Evolutionary conservation across 73 alveolate genomes (phyloP).

Genomic region (Paraurostyla sp.): DNA sequence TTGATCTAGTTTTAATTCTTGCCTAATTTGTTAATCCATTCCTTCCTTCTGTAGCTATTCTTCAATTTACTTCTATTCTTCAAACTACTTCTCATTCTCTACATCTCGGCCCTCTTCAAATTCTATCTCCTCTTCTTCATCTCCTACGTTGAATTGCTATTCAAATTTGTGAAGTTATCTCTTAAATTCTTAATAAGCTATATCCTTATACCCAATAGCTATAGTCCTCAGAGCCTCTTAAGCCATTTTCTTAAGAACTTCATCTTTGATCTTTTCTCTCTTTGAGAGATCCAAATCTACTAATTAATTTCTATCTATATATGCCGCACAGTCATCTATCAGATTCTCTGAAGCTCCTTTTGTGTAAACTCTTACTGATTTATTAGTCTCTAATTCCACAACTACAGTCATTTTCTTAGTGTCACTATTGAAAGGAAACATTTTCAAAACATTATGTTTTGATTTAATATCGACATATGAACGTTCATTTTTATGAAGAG

Average conservation of each 20-base stretch:
- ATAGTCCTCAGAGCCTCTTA: conserved; percentile 87
- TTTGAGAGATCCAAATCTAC: conserved; percentile 67
- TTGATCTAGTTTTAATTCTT: conserved; percentile 59
- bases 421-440: conserved; percentile 88
- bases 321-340: conserved; percentile 70
- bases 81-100: neutral
- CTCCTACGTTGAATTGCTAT: neutral
- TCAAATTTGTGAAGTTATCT: neutral
- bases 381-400: conserved; percentile 62
- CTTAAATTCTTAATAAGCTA: neutral
- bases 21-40: conserved; percentile 56
- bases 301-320: conserved; percentile 50
- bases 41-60: conserved; percentile 67
- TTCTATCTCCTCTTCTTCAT: neutral
- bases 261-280: conserved; percentile 70
- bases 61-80: conserved; percentile 76
- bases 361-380: conserved; percentile 73
- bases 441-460: neutral
- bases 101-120: neutral
- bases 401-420: conserved; percentile 92
- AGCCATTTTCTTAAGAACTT: conserved; percentile 77
- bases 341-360: conserved; percentile 97
- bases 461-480: neutral
- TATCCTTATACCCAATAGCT: conserved; percentile 72
- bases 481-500: neutral